Evolutionary conservation across 352 stramenopile species (phyloP).

Genomic region (Thalassiosira gravida): DNA sequence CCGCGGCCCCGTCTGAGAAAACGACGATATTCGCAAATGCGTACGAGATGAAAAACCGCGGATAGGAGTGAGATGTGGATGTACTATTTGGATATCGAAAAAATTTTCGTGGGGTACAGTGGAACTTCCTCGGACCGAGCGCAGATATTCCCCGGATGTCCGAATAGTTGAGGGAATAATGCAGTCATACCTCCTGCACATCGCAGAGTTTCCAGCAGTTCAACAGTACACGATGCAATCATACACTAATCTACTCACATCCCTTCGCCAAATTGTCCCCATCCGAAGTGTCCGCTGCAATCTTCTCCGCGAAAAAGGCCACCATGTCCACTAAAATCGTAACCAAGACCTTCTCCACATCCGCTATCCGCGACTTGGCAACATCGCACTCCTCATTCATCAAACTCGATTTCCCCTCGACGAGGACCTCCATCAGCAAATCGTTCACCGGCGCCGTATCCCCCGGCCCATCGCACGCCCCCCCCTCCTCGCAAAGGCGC

Average conservation of each 20-base stretch:
- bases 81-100: too few species aligned
- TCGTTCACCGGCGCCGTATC: slow-evolving; percentile 31
- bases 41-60: too few species aligned
- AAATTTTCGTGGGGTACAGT: too few species aligned
- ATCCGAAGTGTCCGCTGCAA: slow-evolving; percentile 26
- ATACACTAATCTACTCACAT: too few species aligned
- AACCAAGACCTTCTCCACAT: slow-evolving; percentile 35
- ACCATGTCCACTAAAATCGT: slow-evolving; percentile 48
- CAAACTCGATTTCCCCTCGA: slow-evolving; percentile 23
- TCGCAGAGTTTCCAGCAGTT: not conserved
- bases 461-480: slow-evolving; percentile 13
- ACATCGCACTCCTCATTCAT: slow-evolving; percentile 11
- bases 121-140: too few species aligned
- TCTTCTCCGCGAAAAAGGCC: slow-evolving; percentile 41
- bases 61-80: too few species aligned
- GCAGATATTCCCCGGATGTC: too few species aligned
- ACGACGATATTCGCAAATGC: too few species aligned
- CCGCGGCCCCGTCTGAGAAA: slow-evolving; percentile 18
- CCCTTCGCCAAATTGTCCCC: slow-evolving; percentile 39
- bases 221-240: not conserved
- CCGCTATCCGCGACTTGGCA: slow-evolving; percentile 7
- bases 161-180: too few species aligned
- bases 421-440: slow-evolving; percentile 23
- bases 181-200: too few species aligned
- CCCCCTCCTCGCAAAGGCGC: slow-evolving; percentile 20